Evolutionary conservation across 441 rosid genomes (phyloP).

Genomic region (Eutrema salsugineum): DNA sequence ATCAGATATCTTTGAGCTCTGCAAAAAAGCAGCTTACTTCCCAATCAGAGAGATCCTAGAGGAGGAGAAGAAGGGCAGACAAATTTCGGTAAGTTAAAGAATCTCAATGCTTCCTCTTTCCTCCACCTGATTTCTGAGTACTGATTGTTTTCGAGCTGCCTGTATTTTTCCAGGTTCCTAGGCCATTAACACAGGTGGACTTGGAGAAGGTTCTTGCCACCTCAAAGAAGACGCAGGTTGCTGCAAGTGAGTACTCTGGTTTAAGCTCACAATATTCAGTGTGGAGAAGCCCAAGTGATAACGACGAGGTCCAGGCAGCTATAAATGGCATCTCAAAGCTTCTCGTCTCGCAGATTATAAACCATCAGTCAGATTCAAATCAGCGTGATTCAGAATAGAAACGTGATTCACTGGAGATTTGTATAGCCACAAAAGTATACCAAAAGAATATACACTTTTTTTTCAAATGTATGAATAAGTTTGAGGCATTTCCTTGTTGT

Average conservation of each 20-base stretch:
- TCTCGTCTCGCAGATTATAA: slow-evolving; percentile 56
- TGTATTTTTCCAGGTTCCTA: slow-evolving; percentile 40
- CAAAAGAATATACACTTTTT: background rate
- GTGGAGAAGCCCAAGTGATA: slow-evolving; percentile 48
- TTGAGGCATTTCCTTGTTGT: background rate
- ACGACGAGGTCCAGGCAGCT: slow-evolving; percentile 68
- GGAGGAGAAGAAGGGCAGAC: slow-evolving; percentile 66
- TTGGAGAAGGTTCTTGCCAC: slow-evolving; percentile 57
- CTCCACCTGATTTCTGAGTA: background rate
- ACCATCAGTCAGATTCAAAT: slow-evolving; percentile 44
- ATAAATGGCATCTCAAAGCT: slow-evolving; percentile 74
- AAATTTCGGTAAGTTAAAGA: slow-evolving; percentile 40
- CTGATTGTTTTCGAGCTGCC: background rate
- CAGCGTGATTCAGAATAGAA: background rate
- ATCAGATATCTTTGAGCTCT: slow-evolving; percentile 81
- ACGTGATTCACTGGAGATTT: background rate
- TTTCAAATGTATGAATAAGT: background rate
- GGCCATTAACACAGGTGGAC: slow-evolving; percentile 62
- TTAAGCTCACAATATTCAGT: slow-evolving; percentile 45
- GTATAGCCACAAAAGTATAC: slow-evolving; percentile 14
- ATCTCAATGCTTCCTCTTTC: background rate
- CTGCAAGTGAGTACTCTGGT: slow-evolving; percentile 58
- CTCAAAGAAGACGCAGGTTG: slow-evolving; percentile 58
- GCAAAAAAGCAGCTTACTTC: slow-evolving; percentile 88
- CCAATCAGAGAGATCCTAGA: slow-evolving; percentile 75